Evolutionary conservation across 352 stramenopile genomes (phyloP).

Genomic region (Phytophthora pluvialis): DNA sequence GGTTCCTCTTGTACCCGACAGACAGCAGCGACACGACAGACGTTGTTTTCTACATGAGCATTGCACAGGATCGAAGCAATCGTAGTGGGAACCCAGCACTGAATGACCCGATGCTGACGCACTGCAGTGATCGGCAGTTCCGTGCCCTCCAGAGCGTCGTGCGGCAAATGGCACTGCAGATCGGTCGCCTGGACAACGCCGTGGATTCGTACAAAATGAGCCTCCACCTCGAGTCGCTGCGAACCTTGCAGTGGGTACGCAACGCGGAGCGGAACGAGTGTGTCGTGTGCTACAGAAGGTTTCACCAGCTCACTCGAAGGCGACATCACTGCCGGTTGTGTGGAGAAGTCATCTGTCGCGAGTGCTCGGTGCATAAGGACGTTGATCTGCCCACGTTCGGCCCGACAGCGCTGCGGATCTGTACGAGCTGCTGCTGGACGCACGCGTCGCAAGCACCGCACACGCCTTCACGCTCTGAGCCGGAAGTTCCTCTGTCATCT

Average conservation of each 20-base stretch:
- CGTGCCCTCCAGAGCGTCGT: conserved; percentile 62
- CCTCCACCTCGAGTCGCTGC: conserved; percentile 60
- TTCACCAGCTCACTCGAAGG: conserved; percentile 69
- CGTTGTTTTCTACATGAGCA: conserved; percentile 81
- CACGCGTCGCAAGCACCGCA: conserved; percentile 17
- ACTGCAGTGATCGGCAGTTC: conserved; percentile 65
- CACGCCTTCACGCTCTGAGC: conserved; percentile 18
- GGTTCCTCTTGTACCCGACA: conserved; percentile 76
- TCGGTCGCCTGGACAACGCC: conserved; percentile 60
- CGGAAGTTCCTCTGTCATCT: conserved; percentile 20
- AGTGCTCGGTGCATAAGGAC: conserved; percentile 79
- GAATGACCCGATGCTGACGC: conserved; percentile 20
- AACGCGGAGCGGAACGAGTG: conserved; percentile 65
- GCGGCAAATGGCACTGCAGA: conserved; percentile 59
- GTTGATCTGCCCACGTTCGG: conserved; percentile 71
- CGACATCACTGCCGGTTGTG: conserved; percentile 82
- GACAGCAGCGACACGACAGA: conserved; percentile 63
- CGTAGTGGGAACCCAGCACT: conserved; percentile 3
- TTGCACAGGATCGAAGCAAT: conserved; percentile 33
- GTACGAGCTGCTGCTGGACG: conserved; percentile 53
- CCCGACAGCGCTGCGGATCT: conserved; percentile 71
- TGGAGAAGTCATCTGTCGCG: conserved; percentile 75
- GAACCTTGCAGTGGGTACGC: conserved; percentile 57
- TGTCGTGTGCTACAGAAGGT: conserved; percentile 66
- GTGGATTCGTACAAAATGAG: conserved; percentile 72